Conservation (phyloP, 805 yeast species). For the Saccharomyces cerevisiae region DNA sequence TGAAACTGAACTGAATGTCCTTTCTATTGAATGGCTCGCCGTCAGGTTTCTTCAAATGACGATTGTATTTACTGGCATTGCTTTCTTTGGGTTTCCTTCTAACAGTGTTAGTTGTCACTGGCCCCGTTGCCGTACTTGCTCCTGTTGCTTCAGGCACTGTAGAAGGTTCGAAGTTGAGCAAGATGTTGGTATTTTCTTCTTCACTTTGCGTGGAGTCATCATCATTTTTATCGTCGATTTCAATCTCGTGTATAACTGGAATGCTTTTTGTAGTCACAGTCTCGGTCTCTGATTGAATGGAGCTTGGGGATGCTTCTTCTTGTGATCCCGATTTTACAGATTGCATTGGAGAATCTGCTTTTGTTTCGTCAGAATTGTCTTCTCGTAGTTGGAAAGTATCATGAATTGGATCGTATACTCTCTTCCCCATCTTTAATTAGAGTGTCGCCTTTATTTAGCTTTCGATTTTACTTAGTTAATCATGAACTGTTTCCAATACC, state of each 20-base stretch:
- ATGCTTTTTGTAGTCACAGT: not conserved
- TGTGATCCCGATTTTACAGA: not conserved
- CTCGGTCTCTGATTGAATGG: not conserved
- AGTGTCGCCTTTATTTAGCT: not conserved
- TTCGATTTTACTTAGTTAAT: not conserved
- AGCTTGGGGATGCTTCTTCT: not conserved
- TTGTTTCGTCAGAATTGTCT: conserved; percentile 5
- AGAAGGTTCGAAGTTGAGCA: conserved; percentile 3
- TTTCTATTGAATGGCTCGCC: conserved; percentile 87
- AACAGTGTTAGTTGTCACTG: conserved; percentile 23
- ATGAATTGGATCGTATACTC: conserved; percentile 32
- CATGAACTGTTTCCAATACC: not conserved
- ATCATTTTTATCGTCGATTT: conserved; percentile 1
- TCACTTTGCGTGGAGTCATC: conserved; percentile 17
- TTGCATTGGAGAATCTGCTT: not conserved
- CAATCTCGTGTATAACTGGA: not conserved
- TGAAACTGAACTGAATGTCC: conserved; percentile 80
- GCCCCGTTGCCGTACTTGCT: not conserved
- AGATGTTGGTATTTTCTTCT: conserved; percentile 9
- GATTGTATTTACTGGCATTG: conserved; percentile 9
- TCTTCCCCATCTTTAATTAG: conserved; percentile 20
- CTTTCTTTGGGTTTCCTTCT: not conserved
- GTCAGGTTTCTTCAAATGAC: conserved; percentile 78
- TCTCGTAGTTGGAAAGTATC: conserved; percentile 25
- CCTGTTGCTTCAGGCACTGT: conserved; percentile 4